A percentile compares a stretch with the other conserved stretches of the same genome.
Evolutionary conservation across 2,329 filamentous ascomycete genomes (phyloP).

Genomic region (Trichocomaceae sp.): DNA sequence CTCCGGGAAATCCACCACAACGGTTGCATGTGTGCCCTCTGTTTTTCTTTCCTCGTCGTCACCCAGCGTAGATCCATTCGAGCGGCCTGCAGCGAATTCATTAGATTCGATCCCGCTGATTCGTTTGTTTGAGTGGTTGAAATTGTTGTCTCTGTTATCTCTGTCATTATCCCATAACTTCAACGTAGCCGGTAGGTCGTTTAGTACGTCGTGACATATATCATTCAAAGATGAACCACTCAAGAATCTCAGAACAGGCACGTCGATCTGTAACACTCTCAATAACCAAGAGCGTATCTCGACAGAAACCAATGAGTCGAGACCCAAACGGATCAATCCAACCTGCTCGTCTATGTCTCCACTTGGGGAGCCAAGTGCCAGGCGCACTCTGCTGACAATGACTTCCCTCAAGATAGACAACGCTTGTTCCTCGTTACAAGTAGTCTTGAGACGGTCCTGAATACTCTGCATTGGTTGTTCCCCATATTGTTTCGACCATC

Average conservation of each 20-base stretch:
- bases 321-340: slow-evolving; percentile 18
- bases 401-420: neutral
- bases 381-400: neutral
- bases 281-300: slow-evolving; percentile 36
- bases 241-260: slow-evolving; percentile 44
- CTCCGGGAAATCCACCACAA: neutral
- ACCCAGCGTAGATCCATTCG: neutral
- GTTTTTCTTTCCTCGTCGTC: neutral
- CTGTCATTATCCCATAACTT: neutral
- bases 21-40: neutral
- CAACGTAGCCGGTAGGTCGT: neutral
- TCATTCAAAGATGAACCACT: slow-evolving; percentile 27
- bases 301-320: slow-evolving; percentile 16
- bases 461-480: neutral
- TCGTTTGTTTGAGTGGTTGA: neutral
- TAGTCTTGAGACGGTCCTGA: neutral
- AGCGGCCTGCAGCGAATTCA: neutral
- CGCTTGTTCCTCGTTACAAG: neutral
- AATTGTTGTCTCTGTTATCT: neutral
- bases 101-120: neutral
- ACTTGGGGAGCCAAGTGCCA: neutral
- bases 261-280: slow-evolving; percentile 38
- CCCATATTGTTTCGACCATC: neutral
- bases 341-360: neutral
- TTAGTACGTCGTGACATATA: slow-evolving; percentile 13